Evolutionary conservation across 2,329 filamentous ascomycete genomes (phyloP).

Genomic region (Fusarium dlaminii): DNA sequence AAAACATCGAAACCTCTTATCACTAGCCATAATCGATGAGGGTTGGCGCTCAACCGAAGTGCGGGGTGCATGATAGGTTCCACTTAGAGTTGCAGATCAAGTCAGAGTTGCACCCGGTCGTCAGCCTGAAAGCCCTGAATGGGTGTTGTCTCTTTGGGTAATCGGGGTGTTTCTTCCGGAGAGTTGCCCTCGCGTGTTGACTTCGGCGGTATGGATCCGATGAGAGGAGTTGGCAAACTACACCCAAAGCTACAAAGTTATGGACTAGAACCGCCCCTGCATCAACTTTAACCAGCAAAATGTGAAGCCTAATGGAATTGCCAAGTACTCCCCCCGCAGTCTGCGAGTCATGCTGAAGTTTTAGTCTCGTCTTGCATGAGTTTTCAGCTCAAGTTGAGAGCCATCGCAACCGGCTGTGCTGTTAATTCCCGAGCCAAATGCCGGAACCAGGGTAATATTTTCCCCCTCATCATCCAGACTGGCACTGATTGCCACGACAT

Average conservation of each 20-base stretch:
- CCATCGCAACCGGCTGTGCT: background rate
- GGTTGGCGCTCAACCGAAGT: background rate
- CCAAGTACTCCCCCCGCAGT: background rate
- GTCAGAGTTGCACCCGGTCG: background rate
- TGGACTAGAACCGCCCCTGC: background rate
- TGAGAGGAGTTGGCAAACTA: background rate
- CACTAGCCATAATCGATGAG: background rate
- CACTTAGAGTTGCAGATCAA: background rate
- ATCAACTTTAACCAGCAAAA: background rate
- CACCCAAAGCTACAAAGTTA: background rate
- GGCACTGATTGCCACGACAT: background rate
- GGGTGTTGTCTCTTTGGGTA: background rate
- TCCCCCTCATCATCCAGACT: background rate
- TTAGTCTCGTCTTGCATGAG: background rate
- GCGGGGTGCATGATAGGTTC: constrained; percentile 12
- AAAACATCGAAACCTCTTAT: background rate
- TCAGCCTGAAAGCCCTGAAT: background rate
- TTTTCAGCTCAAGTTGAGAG: background rate
- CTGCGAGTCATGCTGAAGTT: background rate
- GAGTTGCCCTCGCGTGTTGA: no score
- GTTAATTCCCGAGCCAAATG: constrained; percentile 5
- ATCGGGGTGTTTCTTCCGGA: background rate
- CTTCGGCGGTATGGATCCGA: background rate
- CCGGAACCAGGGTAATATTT: background rate
- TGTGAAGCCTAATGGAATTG: background rate